Evolutionary conservation across 2,329 filamentous ascomycete species (phyloP).

Genomic region (Alternaria novae-zelandiae): DNA sequence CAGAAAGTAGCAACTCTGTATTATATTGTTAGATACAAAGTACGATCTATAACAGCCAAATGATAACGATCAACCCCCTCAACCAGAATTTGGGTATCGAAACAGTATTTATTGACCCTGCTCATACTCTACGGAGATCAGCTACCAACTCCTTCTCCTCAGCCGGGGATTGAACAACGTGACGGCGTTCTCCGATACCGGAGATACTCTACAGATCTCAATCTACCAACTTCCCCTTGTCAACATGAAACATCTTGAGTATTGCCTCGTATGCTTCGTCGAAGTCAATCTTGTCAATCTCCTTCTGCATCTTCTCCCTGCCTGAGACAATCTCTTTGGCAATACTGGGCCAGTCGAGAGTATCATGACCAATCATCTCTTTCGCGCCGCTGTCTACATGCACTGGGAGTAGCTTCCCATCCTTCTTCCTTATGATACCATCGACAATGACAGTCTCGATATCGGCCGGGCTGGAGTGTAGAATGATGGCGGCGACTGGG

Average conservation of each 20-base stretch:
- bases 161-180: not conserved
- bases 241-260: not conserved
- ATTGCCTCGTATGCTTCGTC: constrained; percentile 13
- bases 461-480: constrained; percentile 52
- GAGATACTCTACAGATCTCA: not conserved
- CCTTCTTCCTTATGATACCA: constrained; percentile 50
- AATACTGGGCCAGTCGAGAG: constrained; percentile 41
- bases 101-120: not conserved
- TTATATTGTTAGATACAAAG: no score
- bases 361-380: constrained; percentile 12
- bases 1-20: no score
- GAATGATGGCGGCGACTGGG: constrained; percentile 52
- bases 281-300: constrained; percentile 41
- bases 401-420: constrained; percentile 38
- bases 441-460: constrained; percentile 55
- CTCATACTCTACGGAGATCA: not conserved
- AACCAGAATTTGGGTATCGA: not conserved
- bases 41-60: not conserved
- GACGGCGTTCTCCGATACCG: not conserved
- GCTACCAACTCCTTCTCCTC: not conserved
- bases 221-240: not conserved
- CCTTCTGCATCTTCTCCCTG: constrained; percentile 36
- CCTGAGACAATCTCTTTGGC: constrained; percentile 39
- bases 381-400: constrained; percentile 26
- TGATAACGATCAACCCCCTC: not conserved